These are phyloP conservation scores for Mycena belliarum DNA, from an alignment of 768 basidiomycete genomes.

Conservation along the genomic window DNA sequence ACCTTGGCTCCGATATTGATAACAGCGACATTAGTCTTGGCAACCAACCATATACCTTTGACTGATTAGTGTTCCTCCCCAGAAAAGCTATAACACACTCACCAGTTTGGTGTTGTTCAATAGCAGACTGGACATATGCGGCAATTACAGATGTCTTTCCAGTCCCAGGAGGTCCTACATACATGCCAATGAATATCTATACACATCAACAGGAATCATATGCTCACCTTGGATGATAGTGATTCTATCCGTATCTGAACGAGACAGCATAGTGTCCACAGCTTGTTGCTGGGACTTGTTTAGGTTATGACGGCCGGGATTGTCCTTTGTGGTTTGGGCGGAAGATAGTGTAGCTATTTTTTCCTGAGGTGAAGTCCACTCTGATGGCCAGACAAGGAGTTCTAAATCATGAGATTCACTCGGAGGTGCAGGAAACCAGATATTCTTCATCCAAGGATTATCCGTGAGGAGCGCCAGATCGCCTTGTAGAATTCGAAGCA, in stretches of 20 bases:
- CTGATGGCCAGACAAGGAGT: constrained; percentile 40
- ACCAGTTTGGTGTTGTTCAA: constrained; percentile 31
- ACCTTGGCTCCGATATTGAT: constrained; percentile 70
- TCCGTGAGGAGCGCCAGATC: constrained; percentile 33
- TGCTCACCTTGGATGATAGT: constrained; percentile 45
- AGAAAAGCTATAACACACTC: not conserved
- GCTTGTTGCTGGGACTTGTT: constrained; percentile 51
- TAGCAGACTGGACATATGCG: constrained; percentile 53
- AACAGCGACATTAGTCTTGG: constrained; percentile 86
- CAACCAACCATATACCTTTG: constrained; percentile 73
- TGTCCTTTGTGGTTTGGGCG: not conserved
- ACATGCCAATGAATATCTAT: not conserved
- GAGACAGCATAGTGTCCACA: constrained; percentile 49
- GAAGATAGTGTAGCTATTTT: not conserved
- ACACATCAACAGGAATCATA: not conserved
- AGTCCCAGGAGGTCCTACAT: constrained; percentile 58
- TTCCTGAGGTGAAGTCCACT: constrained; percentile 29
- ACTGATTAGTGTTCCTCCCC: not conserved
- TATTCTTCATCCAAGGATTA: constrained; percentile 52
- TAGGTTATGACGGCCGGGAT: constrained; percentile 27
- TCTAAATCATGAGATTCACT: constrained; percentile 22
- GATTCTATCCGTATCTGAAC: constrained; percentile 35
- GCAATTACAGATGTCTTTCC: constrained; percentile 78
- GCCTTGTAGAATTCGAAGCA: constrained; percentile 48
- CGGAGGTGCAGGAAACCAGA: constrained; percentile 39